Conservation (phyloP, 1,284 basidiomycete species). For the Trichosporon sp. region DNA sequence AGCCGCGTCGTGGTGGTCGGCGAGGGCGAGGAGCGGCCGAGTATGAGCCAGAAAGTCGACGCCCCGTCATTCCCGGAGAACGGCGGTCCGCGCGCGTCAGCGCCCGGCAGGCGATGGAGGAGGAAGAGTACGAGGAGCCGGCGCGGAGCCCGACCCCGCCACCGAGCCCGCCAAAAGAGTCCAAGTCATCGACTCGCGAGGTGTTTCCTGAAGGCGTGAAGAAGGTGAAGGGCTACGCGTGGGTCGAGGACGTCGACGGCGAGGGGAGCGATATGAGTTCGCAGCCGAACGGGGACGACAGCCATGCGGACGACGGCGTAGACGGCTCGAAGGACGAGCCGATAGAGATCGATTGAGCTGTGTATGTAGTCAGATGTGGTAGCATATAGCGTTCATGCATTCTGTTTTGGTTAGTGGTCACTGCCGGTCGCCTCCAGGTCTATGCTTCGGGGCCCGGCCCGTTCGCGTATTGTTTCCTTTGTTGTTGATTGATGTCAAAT, state of each 20-base stretch:
- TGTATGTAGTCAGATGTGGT: conserved; percentile 3
- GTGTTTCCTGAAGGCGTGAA: conserved; percentile 14
- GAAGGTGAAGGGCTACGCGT: conserved; percentile 22
- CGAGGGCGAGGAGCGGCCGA: neutral
- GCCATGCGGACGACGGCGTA: neutral
- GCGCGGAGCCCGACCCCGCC: neutral
- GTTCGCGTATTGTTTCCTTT: neutral
- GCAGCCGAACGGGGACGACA: neutral
- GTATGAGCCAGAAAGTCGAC: conserved; percentile 15
- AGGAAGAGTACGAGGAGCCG: conserved; percentile 7
- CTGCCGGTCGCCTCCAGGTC: neutral
- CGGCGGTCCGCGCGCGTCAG: conserved; percentile 30
- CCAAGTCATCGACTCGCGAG: neutral
- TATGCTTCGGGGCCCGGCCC: neutral
- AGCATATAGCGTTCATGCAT: conserved; percentile 10
- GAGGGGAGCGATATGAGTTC: neutral
- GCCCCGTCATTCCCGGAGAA: conserved; percentile 40
- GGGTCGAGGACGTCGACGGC: conserved; percentile 15
- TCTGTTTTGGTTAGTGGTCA: neutral
- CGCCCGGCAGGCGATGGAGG: conserved; percentile 4
- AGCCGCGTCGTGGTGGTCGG: conserved; percentile 13
- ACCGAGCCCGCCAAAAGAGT: conserved; percentile 1
- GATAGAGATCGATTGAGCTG: conserved; percentile 12
- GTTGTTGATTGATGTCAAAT: conserved; percentile 18
- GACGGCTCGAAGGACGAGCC: neutral